Evolutionary conservation across 768 basidiomycete genomes (phyloP), one percentile per base, ranked within the genome.

Genomic region (Agrocybe chaxingu): DNA sequence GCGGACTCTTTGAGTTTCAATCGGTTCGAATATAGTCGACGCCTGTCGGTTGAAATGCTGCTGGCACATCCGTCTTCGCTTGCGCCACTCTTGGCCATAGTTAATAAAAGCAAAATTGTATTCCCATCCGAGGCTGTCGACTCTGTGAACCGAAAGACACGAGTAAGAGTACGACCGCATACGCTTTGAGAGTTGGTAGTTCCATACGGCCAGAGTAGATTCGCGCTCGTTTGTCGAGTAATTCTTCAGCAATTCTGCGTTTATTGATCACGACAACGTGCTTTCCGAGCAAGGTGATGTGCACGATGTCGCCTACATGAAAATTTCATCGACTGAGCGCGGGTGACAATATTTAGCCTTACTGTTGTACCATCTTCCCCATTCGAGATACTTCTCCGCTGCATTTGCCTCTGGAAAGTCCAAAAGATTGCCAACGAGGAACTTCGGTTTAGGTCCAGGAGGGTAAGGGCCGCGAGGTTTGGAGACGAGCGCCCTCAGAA

Each of bases 141-240:
- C 3, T 24, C 24, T 24, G 24, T 24, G 12, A 2, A n/a, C 19
- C 9, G 10, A 39, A 11, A 39, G 11, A 18, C 9, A 29, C 12
- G 1, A 19, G 13, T 24, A 0, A 38, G 10, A 24, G 12, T 8
- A 11, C 8, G 42, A 46, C 33, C 8, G 42, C 24, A 5, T 30
- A 62, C 60, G 54, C 13, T 10, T 57, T 45, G 8, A 48, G 8
- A 4, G 57, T 48, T 1, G 58, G 57, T 4, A 53, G 29, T 1
- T 69, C 67, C 16, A 75, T 74, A 3, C 78, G 66, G 46, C 72
- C 74, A 3, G 76, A 77, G 46, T 78, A 79, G 9, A 72, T 71
- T 0, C 70, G 65, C 0, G 74, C 73, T n/a, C 75, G 68, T 47
- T 73, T 77, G 53, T 80, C 78, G 9, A 81, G 60, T 9, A 64